These are phyloP conservation scores for Neurospora sp. DNA, from an alignment of 495 filamentous ascomycete species.

Conservation along the genomic window DNA sequence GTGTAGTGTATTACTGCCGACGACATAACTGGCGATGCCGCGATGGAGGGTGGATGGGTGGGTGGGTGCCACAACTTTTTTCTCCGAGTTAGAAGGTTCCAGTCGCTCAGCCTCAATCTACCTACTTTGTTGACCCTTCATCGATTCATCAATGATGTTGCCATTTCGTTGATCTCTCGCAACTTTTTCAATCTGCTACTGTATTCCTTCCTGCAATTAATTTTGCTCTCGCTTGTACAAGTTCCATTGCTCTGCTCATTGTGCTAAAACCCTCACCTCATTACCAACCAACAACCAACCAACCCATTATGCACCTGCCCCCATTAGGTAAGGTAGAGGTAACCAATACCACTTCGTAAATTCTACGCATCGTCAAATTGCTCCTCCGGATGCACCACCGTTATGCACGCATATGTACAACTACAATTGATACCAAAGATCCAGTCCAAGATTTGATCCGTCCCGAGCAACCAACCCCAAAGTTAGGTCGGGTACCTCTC, in stretches of 20 bases:
- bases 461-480: not conserved
- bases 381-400: not conserved
- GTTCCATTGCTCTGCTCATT: too few species aligned
- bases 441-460: too few species aligned
- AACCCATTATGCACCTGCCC: not conserved
- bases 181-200: not conserved
- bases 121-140: not conserved
- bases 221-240: too few species aligned
- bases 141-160: not conserved
- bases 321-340: not conserved
- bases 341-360: not conserved
- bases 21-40: too few species aligned
- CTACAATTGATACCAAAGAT: not conserved
- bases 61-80: not conserved
- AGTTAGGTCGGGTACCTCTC: too few species aligned
- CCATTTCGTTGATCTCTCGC: not conserved
- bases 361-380: not conserved
- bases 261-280: too few species aligned
- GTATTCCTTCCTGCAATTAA: too few species aligned
- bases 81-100: not conserved
- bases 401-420: not conserved
- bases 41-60: too few species aligned
- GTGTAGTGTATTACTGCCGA: too few species aligned
- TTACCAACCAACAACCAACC: not conserved
- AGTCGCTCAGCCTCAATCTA: not conserved